Percentiles rank a stretch among this genome's conserved stretches.
Evolutionary conservation across 495 filamentous ascomycete species (phyloP).

Genomic region (Penicillium steckii): DNA sequence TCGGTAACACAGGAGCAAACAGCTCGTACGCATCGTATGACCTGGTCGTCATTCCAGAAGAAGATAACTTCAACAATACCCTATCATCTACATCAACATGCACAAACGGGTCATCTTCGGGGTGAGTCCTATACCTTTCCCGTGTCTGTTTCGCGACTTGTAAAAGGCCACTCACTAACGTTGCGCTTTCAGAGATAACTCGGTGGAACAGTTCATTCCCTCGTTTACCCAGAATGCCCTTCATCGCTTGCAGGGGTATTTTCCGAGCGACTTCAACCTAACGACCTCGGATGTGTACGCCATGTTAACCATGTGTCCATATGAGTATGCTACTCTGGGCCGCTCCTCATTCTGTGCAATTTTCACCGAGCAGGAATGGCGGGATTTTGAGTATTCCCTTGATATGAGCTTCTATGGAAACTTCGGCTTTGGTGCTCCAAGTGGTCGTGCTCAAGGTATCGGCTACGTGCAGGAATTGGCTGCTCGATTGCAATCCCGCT

Average conservation of each 20-base stretch:
- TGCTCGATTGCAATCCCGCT: slow-evolving; percentile 56
- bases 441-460: slow-evolving; percentile 61
- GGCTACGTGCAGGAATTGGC: slow-evolving; percentile 63
- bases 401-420: slow-evolving; percentile 60
- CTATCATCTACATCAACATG: slow-evolving; percentile 44
- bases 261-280: slow-evolving; percentile 45
- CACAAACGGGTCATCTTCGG: slow-evolving; percentile 4
- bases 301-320: slow-evolving; percentile 47
- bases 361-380: slow-evolving; percentile 57
- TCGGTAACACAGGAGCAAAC: slow-evolving; percentile 34
- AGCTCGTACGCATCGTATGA: slow-evolving; percentile 38
- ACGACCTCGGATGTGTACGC: slow-evolving; percentile 49
- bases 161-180: background rate
- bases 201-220: slow-evolving; percentile 16
- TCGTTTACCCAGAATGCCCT: slow-evolving; percentile 17
- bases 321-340: slow-evolving; percentile 32
- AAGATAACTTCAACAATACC: slow-evolving; percentile 47
- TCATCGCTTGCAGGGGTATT: slow-evolving; percentile 17
- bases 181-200: slow-evolving; percentile 8
- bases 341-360: slow-evolving; percentile 48
- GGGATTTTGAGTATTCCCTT: slow-evolving; percentile 53
- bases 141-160: background rate
- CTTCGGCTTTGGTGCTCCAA: slow-evolving; percentile 55
- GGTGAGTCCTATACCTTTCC: background rate
- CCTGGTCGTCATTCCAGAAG: slow-evolving; percentile 48